These are phyloP conservation scores for Farysia itapuensis DNA, from an alignment of 1,284 basidiomycete species.

Conservation along the genomic window DNA sequence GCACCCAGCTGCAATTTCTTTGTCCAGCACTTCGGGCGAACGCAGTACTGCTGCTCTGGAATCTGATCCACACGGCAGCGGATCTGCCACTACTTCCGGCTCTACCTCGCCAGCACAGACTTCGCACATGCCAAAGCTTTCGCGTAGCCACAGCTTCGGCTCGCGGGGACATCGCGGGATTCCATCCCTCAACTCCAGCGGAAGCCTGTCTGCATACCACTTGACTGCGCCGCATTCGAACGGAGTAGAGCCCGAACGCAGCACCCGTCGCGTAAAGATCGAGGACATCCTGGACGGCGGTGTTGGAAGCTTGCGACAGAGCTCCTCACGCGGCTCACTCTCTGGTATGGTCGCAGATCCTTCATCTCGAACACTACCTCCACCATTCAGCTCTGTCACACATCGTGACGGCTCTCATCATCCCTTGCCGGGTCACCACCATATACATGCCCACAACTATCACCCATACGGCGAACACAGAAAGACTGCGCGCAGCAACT, in stretches of 20 bases:
- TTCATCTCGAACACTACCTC: slow-evolving; percentile 39
- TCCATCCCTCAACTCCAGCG: slow-evolving; percentile 28
- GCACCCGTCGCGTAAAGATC: slow-evolving; percentile 22
- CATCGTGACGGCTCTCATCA: slow-evolving; percentile 32
- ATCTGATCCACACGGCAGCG: slow-evolving; percentile 24
- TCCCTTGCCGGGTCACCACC: slow-evolving; percentile 32
- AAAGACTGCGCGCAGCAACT: slow-evolving; percentile 36
- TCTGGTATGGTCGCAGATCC: slow-evolving; percentile 32
- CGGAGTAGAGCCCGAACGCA: slow-evolving; percentile 3
- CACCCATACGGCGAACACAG: slow-evolving; percentile 38
- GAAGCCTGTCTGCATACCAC: slow-evolving; percentile 46
- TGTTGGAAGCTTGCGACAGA: slow-evolving; percentile 27
- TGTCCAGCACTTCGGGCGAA: slow-evolving; percentile 47
- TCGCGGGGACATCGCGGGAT: slow-evolving; percentile 32
- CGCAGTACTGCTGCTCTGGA: slow-evolving; percentile 51
- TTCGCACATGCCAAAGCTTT: slow-evolving; percentile 32
- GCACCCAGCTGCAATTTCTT: slow-evolving; percentile 4
- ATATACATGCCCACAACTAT: slow-evolving; percentile 36
- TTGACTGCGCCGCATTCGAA: slow-evolving; percentile 15
- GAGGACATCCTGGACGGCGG: slow-evolving; percentile 42
- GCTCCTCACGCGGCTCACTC: slow-evolving; percentile 22
- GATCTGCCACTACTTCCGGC: slow-evolving; percentile 29
- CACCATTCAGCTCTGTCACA: slow-evolving; percentile 26
- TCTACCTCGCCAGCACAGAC: slow-evolving; percentile 38
- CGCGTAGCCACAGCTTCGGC: slow-evolving; percentile 36